Base-by-base conservation (phyloP, 148 eudicot species). In the Spergularia bocconei region DNA sequence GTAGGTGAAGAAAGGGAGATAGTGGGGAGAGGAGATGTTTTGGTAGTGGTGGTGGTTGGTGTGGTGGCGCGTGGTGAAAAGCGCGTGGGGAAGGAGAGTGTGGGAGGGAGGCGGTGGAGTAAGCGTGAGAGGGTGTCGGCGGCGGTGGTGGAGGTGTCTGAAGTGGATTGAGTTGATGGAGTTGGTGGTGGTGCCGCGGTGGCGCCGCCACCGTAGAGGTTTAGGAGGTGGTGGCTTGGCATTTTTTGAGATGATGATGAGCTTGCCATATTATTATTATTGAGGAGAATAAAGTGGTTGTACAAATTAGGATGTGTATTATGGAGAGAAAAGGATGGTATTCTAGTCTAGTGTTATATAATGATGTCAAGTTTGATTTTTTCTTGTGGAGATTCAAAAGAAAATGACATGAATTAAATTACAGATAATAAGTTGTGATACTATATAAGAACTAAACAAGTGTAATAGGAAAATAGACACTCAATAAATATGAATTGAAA, bases 101-200 rank as follows among this genome's bases (percentile, higher is more conserved):
- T 75, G 6, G 91, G 88, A 15, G 95, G 93, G 77, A 90, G 95
- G 65, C 93, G 96, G 77, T 85, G 90, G 83, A 90, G 90, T 3
- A 92, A 84, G 14, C 68, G 81, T 36, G 87, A 80, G 59, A 89
- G 86, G 23, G 84, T 63, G 41, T 86, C 89, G 36, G 70, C 57
- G 48, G 83, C 13, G 79, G 86, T 64, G 53, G 48, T 72, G 38
- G 36, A 29, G 2, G 82, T 78, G 52, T 73, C 77, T 67, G 72
- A n/a, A 51, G 74, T 55, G 57, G 92, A 56, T 15, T 81, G 87
- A 6, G 90, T 20, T 2, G 93, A 85, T 1, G 98, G 93, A 0
- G 98, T 85, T 41, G 98, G 93, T 4, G 98, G 98, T 1, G 97
- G 97, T 19, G 97, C 92, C 23, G 91, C 66, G 70, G 93, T 85